Percentiles rank a stretch among this genome's conserved stretches.
phyloP scores from a whole-genome alignment of 352 stramenopile genomes.

The Blastocystis sp. region DNA sequence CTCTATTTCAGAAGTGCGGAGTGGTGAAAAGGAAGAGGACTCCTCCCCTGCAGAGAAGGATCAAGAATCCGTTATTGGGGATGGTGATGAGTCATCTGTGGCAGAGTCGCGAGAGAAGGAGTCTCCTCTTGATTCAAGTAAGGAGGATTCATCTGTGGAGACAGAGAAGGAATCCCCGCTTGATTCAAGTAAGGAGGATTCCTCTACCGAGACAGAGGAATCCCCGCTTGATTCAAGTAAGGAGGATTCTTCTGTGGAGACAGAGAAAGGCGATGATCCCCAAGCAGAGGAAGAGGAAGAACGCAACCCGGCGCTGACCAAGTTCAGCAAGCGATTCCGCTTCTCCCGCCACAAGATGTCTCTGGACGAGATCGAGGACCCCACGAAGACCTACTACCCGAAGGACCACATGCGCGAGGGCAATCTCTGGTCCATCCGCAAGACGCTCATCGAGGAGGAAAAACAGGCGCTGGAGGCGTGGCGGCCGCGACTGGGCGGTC shows the following conservation, averaged over 20 bases:
- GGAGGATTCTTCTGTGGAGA: background rate
- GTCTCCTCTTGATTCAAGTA: background rate
- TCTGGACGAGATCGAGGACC: background rate
- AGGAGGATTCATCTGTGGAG: too few species aligned
- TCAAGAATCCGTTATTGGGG: too few species aligned
- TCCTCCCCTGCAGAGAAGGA: too few species aligned
- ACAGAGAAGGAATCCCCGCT: background rate
- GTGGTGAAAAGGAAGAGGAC: too few species aligned
- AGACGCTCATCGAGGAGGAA: background rate
- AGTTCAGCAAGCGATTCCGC: conserved; percentile 37
- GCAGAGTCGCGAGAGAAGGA: too few species aligned
- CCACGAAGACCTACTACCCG: conserved; percentile 55
- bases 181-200: background rate
- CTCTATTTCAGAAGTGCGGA: too few species aligned
- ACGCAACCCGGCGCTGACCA: background rate
- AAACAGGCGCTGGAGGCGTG: background rate
- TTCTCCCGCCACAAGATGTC: conserved; percentile 23
- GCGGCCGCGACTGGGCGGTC: background rate
- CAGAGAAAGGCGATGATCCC: background rate
- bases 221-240: background rate
- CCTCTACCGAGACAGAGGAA: background rate
- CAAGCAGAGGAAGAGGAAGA: background rate
- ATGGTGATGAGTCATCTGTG: too few species aligned
- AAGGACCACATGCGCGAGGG: conserved; percentile 41
- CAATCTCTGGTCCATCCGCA: conserved; percentile 22